Percentiles rank a stretch among this genome's conserved stretches.
Conservation (phyloP, 345 rosid species). For the Viola odorata region DNA sequence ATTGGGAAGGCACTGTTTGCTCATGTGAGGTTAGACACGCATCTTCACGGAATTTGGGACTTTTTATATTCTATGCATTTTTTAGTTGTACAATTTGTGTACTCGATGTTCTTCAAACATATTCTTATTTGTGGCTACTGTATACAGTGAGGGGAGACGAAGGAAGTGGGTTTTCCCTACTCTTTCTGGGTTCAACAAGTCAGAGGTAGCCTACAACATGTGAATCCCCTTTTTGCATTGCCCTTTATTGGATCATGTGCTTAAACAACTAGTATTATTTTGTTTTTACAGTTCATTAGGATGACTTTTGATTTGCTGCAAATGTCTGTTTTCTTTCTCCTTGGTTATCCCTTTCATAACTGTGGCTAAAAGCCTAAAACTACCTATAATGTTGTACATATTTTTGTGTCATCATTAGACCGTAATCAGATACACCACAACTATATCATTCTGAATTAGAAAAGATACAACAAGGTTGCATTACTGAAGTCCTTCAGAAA, state of each 20-base stretch:
- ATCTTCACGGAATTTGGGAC: background rate
- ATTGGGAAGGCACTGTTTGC: constrained; percentile 82
- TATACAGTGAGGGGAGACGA: constrained; percentile 82
- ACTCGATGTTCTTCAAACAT: background rate
- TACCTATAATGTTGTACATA: background rate
- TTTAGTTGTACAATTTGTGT: background rate
- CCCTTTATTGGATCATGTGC: background rate
- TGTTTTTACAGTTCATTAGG: background rate
- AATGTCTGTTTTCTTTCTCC: background rate
- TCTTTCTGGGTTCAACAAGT: constrained; percentile 39
- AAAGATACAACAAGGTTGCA: too few species aligned
- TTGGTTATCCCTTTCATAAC: too few species aligned
- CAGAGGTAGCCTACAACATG: constrained; percentile 44
- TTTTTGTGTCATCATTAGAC: background rate
- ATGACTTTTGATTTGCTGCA: background rate
- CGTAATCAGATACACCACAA: too few species aligned
- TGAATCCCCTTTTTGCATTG: constrained; percentile 9
- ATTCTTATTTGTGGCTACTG: constrained; percentile 18
- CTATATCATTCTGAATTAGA: too few species aligned
- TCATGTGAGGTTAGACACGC: constrained; percentile 67
- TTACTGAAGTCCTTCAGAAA: too few species aligned
- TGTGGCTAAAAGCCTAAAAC: background rate
- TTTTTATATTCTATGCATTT: background rate
- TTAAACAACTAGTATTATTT: background rate
- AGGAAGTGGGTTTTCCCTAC: constrained; percentile 93